Conservation (phyloP, 2,329 filamentous ascomycete species). For the Nemania abortiva region DNA sequence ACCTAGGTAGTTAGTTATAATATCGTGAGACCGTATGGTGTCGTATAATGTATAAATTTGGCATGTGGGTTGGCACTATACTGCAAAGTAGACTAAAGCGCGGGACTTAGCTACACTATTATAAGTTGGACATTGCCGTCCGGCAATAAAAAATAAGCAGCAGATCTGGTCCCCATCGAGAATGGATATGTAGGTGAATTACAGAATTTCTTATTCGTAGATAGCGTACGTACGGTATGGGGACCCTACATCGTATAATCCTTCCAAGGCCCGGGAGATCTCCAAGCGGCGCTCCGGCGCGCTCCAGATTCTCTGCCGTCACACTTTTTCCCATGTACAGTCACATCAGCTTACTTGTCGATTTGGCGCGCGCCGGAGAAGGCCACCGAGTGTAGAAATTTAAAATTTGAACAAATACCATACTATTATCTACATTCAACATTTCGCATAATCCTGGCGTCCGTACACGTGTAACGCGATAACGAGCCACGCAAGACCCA, state of each 20-base stretch:
- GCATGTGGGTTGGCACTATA: conserved; percentile 12
- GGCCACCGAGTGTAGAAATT: not conserved
- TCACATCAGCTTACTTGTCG: conserved; percentile 24
- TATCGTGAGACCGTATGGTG: not conserved
- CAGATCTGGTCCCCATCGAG: not conserved
- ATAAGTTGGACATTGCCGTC: not conserved
- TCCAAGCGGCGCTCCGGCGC: conserved; percentile 12
- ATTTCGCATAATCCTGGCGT: conserved; percentile 10
- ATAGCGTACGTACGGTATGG: not conserved
- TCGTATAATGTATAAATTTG: conserved; percentile 10
- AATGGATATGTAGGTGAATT: not conserved
- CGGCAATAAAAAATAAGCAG: conserved; percentile 8
- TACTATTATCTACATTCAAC: not conserved
- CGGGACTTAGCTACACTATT: conserved; percentile 5
- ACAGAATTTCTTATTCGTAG: not conserved
- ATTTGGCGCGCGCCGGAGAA: not conserved
- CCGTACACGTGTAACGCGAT: conserved; percentile 15
- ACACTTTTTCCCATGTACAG: not conserved
- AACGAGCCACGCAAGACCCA: conserved; percentile 12
- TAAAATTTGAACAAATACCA: not conserved
- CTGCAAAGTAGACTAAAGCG: conserved; percentile 1
- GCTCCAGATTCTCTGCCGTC: not conserved
- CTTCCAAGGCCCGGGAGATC: conserved; percentile 17
- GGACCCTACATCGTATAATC: conserved; percentile 29
- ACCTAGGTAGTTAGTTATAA: not conserved